A percentile compares a stretch with the other conserved stretches of the same genome.
Conservation (phyloP, 2,329 filamentous ascomycete species). For the Fusarium torreyae region DNA sequence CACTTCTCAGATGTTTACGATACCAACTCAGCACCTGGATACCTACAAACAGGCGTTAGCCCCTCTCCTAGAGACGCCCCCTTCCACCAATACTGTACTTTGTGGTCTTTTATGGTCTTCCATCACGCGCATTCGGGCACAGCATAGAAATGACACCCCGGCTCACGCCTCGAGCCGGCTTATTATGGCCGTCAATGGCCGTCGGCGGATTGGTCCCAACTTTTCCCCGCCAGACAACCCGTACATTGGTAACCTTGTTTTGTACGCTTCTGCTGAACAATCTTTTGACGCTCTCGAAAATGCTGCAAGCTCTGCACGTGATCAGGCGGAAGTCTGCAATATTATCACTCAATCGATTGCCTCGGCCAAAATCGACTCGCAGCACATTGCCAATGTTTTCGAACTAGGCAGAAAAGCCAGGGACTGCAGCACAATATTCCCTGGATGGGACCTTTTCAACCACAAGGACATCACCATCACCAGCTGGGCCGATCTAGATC, state of each 20-base stretch:
- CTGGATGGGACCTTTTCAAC: conserved; percentile 23
- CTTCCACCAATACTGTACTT: conserved; percentile 15
- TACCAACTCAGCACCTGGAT: conserved; percentile 6
- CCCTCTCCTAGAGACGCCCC: neutral
- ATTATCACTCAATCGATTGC: conserved; percentile 9
- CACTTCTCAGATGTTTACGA: conserved; percentile 20
- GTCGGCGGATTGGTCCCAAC: neutral
- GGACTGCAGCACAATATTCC: conserved; percentile 21
- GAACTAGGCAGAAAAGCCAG: neutral
- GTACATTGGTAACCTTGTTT: conserved; percentile 19
- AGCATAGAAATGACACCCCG: neutral
- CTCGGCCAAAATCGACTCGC: neutral
- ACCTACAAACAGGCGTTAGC: neutral
- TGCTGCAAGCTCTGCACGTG: neutral
- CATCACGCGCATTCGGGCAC: conserved; percentile 10
- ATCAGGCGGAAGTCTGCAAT: too few relatives aligned
- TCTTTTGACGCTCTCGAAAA: neutral
- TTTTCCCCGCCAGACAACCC: conserved; percentile 6
- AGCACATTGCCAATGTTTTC: conserved; percentile 20
- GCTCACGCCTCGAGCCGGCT: conserved; percentile 3
- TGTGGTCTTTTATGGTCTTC: conserved; percentile 19
- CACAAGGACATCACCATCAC: conserved; percentile 21
- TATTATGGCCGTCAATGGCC: conserved; percentile 21
- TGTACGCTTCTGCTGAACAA: conserved; percentile 6
- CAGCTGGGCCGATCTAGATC: conserved; percentile 23